phyloP scores from a whole-genome alignment of 2,329 filamentous ascomycete genomes.

The Coniochaeta ligniaria region DNA sequence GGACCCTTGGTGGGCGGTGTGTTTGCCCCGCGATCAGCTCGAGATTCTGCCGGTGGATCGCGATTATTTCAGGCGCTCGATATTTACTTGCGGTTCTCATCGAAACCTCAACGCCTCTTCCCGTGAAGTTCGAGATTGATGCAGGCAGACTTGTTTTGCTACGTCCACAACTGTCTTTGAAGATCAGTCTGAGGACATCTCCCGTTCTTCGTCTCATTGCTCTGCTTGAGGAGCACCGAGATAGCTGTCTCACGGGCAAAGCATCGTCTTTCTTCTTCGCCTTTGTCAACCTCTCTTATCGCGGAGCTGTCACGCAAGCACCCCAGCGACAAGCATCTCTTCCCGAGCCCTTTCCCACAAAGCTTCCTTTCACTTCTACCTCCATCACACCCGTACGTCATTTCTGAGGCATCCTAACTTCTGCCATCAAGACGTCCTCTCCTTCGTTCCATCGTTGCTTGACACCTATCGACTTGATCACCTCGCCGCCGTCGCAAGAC shows the following conservation, averaged over 20 bases:
- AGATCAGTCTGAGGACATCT: neutral
- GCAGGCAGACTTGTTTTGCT: neutral
- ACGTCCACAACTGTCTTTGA: neutral
- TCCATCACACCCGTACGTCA: neutral
- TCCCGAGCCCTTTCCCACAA: neutral
- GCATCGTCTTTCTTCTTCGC: neutral
- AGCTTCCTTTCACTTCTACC: neutral
- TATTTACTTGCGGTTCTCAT: neutral
- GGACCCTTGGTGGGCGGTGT: neutral
- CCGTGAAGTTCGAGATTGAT: neutral
- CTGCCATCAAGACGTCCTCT: neutral
- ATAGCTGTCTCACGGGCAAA: neutral
- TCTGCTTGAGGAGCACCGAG: neutral
- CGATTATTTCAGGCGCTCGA: neutral
- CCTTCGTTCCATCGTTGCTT: neutral
- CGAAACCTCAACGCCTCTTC: neutral
- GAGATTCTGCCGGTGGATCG: neutral
- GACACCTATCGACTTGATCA: neutral
- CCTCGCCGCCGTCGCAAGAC: neutral
- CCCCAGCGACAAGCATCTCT: neutral
- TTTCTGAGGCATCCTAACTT: neutral
- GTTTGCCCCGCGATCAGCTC: constrained; percentile 1
- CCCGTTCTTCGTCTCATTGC: neutral
- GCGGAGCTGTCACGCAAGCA: neutral
- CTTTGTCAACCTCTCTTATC: neutral